phyloP scores from a whole-genome alignment of 768 basidiomycete genomes.

The Pisolithus orientalis region DNA sequence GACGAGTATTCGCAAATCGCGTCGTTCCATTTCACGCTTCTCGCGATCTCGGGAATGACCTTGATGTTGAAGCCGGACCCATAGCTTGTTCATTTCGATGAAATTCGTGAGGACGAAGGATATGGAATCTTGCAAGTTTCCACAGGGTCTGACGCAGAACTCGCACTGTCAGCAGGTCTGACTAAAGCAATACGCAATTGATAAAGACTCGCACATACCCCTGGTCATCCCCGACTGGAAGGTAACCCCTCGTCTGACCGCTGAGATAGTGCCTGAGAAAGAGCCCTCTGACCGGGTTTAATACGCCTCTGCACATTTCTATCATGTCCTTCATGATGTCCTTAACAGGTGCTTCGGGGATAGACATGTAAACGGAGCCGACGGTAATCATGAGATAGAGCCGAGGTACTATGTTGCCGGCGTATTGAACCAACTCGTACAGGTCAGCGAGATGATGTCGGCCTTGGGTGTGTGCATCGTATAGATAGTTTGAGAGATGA shows the following conservation, averaged over 20 bases:
- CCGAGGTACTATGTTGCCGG: constrained; percentile 91
- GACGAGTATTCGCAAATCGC: constrained; percentile 91
- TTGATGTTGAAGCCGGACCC: constrained; percentile 97
- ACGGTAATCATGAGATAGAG: constrained; percentile 99
- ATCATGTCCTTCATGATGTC: constrained; percentile 99
- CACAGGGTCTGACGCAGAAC: constrained; percentile 52
- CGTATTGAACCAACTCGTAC: constrained; percentile 99
- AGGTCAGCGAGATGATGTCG: constrained; percentile 96
- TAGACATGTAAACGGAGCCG: constrained; percentile 98
- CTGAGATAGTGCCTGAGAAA: constrained; percentile 96
- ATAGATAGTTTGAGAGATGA: constrained; percentile 92
- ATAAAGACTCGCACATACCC: constrained; percentile 49
- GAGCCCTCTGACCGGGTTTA: constrained; percentile 94
- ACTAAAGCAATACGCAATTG: background rate
- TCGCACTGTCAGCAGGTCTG: background rate
- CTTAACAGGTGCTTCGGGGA: constrained; percentile 93
- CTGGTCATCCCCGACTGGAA: constrained; percentile 79
- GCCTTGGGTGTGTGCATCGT: constrained; percentile 87
- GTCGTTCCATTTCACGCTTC: constrained; percentile 93
- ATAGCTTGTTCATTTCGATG: constrained; percentile 99
- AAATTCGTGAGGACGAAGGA: constrained; percentile 96
- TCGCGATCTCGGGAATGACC: constrained; percentile 96
- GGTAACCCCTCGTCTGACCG: constrained; percentile 91
- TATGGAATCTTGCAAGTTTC: constrained; percentile 92
- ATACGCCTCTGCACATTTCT: constrained; percentile 97